These are phyloP conservation scores for Lizanozyma gosingica DNA, from an alignment of 1,139 yeast genomes.

Conservation along the genomic window DNA sequence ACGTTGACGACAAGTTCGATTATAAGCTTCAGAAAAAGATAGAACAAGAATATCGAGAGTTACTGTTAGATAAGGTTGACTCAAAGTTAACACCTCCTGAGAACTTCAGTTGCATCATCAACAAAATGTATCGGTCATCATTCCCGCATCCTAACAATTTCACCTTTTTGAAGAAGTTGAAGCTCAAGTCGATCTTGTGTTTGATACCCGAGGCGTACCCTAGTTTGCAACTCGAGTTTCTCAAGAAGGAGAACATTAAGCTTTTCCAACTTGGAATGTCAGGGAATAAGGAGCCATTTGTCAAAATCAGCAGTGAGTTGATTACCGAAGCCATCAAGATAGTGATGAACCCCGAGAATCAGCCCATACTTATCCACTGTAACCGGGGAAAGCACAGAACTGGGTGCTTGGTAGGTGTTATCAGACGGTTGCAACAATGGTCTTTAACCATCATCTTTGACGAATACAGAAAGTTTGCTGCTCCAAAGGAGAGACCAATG, in stretches of 20 bases:
- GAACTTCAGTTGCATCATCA: slow-evolving; percentile 79
- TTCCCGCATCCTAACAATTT: slow-evolving; percentile 85
- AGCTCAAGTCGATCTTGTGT: slow-evolving; percentile 68
- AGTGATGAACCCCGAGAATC: slow-evolving; percentile 75
- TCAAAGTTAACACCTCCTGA: slow-evolving; percentile 61
- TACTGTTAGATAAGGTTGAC: slow-evolving; percentile 4
- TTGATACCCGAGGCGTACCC: slow-evolving; percentile 92
- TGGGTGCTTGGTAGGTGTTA: slow-evolving; percentile 90
- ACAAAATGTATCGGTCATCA: slow-evolving; percentile 74
- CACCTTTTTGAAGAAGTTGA: slow-evolving; percentile 50
- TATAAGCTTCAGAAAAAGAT: slow-evolving; percentile 15
- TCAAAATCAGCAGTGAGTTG: slow-evolving; percentile 66
- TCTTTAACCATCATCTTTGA: slow-evolving; percentile 88
- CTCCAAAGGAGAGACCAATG: slow-evolving; percentile 89
- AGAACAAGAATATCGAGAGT: slow-evolving; percentile 12
- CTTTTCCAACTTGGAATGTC: slow-evolving; percentile 87
- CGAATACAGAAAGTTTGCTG: slow-evolving; percentile 88
- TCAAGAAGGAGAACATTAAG: slow-evolving; percentile 50
- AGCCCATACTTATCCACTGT: slow-evolving; percentile 88
- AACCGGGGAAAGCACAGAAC: slow-evolving; percentile 96
- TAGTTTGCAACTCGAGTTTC: slow-evolving; percentile 56
- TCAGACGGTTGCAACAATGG: slow-evolving; percentile 85
- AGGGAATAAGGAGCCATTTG: slow-evolving; percentile 94
- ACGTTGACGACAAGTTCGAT: slow-evolving; percentile 35
- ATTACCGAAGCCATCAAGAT: slow-evolving; percentile 77